A percentile compares a stretch with the other conserved stretches of the same genome.
Conservation (phyloP, 148 eudicot genomes). For the Salicornia ramosissima region DNA sequence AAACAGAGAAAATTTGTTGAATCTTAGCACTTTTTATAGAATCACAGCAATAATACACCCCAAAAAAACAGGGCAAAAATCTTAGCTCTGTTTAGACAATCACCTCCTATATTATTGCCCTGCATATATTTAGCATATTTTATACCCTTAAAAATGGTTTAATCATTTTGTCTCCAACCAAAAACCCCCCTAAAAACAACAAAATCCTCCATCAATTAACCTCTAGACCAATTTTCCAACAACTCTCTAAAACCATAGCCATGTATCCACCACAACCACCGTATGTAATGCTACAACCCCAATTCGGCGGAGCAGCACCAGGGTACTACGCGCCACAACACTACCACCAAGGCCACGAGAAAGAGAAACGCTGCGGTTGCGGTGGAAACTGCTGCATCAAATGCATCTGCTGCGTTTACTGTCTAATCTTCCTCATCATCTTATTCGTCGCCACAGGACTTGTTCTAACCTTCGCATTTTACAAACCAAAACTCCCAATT, state of each 20-base stretch:
- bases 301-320: constrained; percentile 22
- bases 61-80: background rate
- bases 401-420: constrained; percentile 48
- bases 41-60: background rate
- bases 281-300: constrained; percentile 32
- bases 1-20: no score
- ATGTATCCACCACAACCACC: constrained; percentile 33
- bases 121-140: background rate
- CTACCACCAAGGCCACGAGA: constrained; percentile 25
- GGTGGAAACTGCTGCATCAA: constrained; percentile 30
- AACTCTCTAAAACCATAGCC: constrained; percentile 30
- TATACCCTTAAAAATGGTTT: background rate
- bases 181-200: background rate
- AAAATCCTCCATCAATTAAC: background rate
- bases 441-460: constrained; percentile 4
- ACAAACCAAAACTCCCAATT: constrained; percentile 43
- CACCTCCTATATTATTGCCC: background rate
- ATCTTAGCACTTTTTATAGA: no score
- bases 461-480: constrained; percentile 31
- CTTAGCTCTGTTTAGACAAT: background rate
- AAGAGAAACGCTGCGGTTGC: background rate
- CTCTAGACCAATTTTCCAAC: no score
- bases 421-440: constrained; percentile 38
- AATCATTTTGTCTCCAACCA: background rate
- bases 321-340: constrained; percentile 31